These are phyloP conservation scores for Nakaseomyces kungkrabaensis DNA, from an alignment of 1,139 yeast genomes.

Conservation along the genomic window DNA sequence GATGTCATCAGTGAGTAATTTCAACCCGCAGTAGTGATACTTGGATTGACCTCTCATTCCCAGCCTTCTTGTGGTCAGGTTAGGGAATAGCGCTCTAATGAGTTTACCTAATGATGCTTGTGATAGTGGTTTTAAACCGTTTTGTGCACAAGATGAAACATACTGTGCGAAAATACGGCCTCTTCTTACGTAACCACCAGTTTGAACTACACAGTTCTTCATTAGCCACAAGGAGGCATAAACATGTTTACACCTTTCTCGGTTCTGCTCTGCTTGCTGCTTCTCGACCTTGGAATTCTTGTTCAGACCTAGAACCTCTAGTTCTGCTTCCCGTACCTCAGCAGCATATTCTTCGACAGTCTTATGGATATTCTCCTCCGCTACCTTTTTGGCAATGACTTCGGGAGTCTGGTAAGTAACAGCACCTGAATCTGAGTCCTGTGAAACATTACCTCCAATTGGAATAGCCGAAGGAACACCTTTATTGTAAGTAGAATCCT, in stretches of 20 bases:
- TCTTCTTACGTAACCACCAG: slow-evolving; percentile 72
- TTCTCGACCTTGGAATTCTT: slow-evolving; percentile 22
- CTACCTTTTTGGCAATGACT: background rate
- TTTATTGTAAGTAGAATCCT: background rate
- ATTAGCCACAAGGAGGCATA: slow-evolving; percentile 78
- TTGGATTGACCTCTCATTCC: slow-evolving; percentile 87
- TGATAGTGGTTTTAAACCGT: slow-evolving; percentile 58
- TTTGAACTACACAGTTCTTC: slow-evolving; percentile 54
- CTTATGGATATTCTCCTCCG: background rate
- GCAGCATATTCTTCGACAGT: slow-evolving; percentile 26
- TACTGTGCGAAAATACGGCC: slow-evolving; percentile 75
- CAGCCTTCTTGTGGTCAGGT: slow-evolving; percentile 67
- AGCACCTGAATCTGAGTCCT: background rate
- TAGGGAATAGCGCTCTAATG: slow-evolving; percentile 65
- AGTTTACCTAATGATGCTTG: slow-evolving; percentile 87
- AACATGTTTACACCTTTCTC: slow-evolving; percentile 62
- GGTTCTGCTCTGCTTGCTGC: slow-evolving; percentile 29
- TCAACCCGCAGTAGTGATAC: slow-evolving; percentile 84
- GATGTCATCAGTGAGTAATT: slow-evolving; percentile 31
- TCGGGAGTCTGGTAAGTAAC: background rate
- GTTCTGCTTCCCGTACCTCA: slow-evolving; percentile 25
- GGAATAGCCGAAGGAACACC: background rate
- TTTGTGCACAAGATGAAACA: slow-evolving; percentile 60
- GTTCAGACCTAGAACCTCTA: slow-evolving; percentile 23
- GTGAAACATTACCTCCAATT: background rate